Evolutionary conservation across 106 monocot genomes (phyloP).

Genomic region (Dendrobium officinale): DNA sequence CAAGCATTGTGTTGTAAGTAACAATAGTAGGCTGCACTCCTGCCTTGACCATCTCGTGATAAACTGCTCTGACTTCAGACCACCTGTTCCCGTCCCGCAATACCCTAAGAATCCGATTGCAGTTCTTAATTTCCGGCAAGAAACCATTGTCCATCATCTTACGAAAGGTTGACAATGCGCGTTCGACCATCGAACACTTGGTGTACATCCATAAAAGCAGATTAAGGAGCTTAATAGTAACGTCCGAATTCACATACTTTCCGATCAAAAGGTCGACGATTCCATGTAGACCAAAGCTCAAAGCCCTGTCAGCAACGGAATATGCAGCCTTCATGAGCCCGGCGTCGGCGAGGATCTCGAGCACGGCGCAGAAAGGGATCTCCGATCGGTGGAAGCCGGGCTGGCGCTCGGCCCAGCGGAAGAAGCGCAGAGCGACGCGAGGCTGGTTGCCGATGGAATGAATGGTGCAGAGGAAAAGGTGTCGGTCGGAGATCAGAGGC

Average conservation of each 20-base stretch:
- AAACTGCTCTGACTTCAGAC: constrained; percentile 35
- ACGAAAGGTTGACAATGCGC: constrained; percentile 38
- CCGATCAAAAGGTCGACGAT: constrained; percentile 29
- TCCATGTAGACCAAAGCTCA: constrained; percentile 24
- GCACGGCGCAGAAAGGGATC: constrained; percentile 27
- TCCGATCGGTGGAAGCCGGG: constrained; percentile 30
- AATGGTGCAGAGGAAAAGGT: constrained; percentile 23
- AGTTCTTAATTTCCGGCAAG: constrained; percentile 61
- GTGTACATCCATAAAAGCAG: constrained; percentile 49
- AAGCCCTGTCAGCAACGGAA: constrained; percentile 20
- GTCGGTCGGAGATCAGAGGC: constrained; percentile 7
- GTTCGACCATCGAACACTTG: constrained; percentile 44
- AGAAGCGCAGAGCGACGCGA: constrained; percentile 41
- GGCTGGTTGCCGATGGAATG: constrained; percentile 33
- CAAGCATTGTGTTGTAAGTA: constrained; percentile 80
- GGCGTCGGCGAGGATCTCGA: constrained; percentile 36
- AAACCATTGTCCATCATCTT: constrained; percentile 43
- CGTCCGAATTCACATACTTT: constrained; percentile 3
- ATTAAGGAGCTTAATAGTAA: constrained; percentile 37
- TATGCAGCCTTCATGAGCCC: constrained; percentile 37
- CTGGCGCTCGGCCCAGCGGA: constrained; percentile 62
- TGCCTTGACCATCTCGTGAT: constrained; percentile 36
- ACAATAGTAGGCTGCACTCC: constrained; percentile 45
- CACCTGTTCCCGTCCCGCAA: constrained; percentile 33
- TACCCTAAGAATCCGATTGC: constrained; percentile 51